A percentile compares a stretch with the other conserved stretches of the same genome.
Conservation (phyloP, 2,329 filamentous ascomycete species). For the Cercospora sp. region DNA sequence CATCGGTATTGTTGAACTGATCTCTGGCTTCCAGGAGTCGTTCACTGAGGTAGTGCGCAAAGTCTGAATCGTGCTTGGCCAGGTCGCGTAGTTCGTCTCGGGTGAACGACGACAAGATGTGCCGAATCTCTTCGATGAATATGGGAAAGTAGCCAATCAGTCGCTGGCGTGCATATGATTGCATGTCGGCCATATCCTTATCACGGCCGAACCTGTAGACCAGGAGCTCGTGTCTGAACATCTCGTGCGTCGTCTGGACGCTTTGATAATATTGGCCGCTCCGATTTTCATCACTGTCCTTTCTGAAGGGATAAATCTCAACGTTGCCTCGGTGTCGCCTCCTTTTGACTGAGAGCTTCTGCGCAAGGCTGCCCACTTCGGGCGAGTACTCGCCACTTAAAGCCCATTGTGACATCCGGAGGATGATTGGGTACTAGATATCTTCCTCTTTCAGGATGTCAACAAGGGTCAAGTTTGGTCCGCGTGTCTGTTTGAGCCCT, state of each 20-base stretch:
- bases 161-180: not conserved
- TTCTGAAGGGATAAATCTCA: not conserved
- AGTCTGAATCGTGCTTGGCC: not conserved
- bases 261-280: not conserved
- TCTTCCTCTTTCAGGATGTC: not conserved
- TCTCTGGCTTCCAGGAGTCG: not conserved
- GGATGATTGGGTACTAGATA: not conserved
- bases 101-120: not conserved
- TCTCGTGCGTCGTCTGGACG: not conserved
- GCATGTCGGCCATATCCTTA: not conserved
- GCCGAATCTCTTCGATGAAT: not conserved
- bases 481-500: not conserved
- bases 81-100: not conserved
- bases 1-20: not conserved
- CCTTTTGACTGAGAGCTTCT: not conserved
- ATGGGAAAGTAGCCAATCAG: not conserved
- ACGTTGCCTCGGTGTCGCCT: not conserved
- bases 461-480: not conserved
- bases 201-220: not conserved
- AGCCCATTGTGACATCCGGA: not conserved
- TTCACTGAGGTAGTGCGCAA: not conserved
- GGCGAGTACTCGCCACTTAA: not conserved
- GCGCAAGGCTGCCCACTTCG: not conserved
- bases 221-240: not conserved
- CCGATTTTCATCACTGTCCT: not conserved